Evolutionary conservation across 441 rosid genomes (phyloP), one percentile per base, ranked within the genome.

Genomic region (Pelargonium fulgidum): DNA sequence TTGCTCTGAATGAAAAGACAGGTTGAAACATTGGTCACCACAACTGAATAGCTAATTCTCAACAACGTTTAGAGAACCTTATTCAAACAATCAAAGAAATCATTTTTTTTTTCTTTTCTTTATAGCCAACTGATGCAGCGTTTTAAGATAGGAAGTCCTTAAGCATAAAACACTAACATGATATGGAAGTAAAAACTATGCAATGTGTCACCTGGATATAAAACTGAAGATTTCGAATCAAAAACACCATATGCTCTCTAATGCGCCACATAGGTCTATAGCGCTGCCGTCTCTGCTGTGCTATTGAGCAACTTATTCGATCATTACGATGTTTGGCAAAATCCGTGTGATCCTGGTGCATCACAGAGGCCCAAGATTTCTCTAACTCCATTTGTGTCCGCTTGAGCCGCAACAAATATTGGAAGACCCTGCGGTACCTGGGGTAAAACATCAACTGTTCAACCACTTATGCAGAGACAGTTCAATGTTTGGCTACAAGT

Each of bases 341-440:
- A 81, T 89, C 91, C 70, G 83, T 79, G 82, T 89, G 97, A 78
- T 89, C 97, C 81, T 94, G 96, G 78, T 91, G 96, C 99, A 90
- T 94, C 76, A 86, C 97, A 76, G 96, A 87, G 26, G 96, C 99
- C 99, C 99, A 93, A 75, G 96, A 91, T 79, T 94, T 94, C 80
- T 94, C 99, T 84, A 94, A 79, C 76, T 94, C 99, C 96, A 94
- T 87, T 77, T 91, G 99, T 39, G 99, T 89, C 75, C 96, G 82
- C 76, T 91, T 91, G 59, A 93, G 94, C 77, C 90, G 85, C 80
- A 94, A 78, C 79, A 94, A 82, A 80, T 94, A 94, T 71, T 87
- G 97, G 85, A 94, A 94, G 68, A 94, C 85, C 80, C 76, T 87
- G 65, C 83, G 84, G 76, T 91, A 94, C 88, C 99, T 94, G 84